Percentiles rank a stretch among this genome's conserved stretches.
phyloP scores from a whole-genome alignment of 2,329 filamentous ascomycete genomes.

The Trichophyton mentagrophytes region DNA sequence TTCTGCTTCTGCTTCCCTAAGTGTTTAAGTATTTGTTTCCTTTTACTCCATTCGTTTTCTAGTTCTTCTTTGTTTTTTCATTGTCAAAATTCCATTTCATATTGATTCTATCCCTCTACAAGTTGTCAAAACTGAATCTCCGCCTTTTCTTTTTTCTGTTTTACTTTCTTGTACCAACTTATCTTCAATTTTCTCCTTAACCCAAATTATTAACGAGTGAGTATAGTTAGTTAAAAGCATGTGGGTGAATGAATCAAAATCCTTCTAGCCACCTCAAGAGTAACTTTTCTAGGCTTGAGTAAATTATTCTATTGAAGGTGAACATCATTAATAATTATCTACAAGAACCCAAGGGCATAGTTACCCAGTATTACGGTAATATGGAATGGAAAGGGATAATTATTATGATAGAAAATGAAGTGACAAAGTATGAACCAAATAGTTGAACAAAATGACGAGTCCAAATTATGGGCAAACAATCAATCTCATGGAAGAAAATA shows the following conservation, averaged over 20 bases:
- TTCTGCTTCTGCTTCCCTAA: not conserved
- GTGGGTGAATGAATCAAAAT: not conserved
- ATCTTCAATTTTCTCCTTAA: not conserved
- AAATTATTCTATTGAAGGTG: not conserved
- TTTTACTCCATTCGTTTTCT: not conserved
- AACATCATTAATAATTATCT: too few species aligned
- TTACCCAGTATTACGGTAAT: not conserved
- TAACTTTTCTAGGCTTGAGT: not conserved
- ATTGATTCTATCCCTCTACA: not conserved
- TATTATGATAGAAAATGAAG: not conserved
- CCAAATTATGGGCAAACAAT: too few species aligned
- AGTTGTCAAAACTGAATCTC: not conserved
- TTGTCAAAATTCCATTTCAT: not conserved
- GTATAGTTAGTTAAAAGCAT: conserved; percentile 1
- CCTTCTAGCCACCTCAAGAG: not conserved
- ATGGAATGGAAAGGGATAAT: not conserved
- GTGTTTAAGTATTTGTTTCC: not conserved
- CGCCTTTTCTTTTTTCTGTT: not conserved
- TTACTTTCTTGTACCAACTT: conserved; percentile 1
- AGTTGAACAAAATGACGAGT: too few species aligned
- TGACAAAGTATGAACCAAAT: not conserved
- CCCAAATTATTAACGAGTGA: conserved; percentile 1
- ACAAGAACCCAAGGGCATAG: too few species aligned
- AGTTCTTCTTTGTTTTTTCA: not conserved
- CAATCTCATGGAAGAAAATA: not conserved